Evolutionary conservation across 768 basidiomycete species (phyloP).

Genomic region (Suillus bovinus): DNA sequence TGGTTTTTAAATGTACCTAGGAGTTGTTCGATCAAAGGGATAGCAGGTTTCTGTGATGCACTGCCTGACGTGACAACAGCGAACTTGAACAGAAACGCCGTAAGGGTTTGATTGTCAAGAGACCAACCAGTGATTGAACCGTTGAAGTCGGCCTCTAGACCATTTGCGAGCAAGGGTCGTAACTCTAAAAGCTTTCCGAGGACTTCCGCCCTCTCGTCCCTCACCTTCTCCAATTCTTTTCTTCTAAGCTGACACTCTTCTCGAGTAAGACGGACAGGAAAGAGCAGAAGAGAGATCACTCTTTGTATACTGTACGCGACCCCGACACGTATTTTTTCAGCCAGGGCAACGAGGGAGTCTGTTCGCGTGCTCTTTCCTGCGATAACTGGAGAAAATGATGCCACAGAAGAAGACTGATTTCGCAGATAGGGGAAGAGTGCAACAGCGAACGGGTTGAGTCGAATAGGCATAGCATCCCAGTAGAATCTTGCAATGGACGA

Average conservation of each 20-base stretch:
- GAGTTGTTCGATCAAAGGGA: constrained; percentile 21
- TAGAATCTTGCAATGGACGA: constrained; percentile 50
- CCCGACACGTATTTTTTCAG: constrained; percentile 12
- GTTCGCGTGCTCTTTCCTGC: constrained; percentile 10
- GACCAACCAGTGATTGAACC: background rate
- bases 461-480: constrained; percentile 44
- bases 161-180: constrained; percentile 44
- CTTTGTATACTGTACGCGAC: constrained; percentile 17
- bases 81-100: constrained; percentile 25
- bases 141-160: constrained; percentile 24
- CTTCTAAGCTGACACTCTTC: constrained; percentile 70
- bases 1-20: constrained; percentile 26
- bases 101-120: constrained; percentile 8
- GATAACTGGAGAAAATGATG: constrained; percentile 15
- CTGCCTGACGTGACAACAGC: constrained; percentile 12
- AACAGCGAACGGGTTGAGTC: constrained; percentile 50
- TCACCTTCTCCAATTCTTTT: constrained; percentile 56
- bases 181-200: constrained; percentile 64
- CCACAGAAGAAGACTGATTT: constrained; percentile 28
- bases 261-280: constrained; percentile 62
- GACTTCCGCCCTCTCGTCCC: constrained; percentile 66
- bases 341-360: constrained; percentile 11
- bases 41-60: constrained; percentile 10
- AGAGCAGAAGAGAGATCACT: constrained; percentile 20
- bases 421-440: constrained; percentile 69